Evolutionary conservation across 176 grass and related monocot genomes (phyloP).

Genomic region (Cenchrus americanus): DNA sequence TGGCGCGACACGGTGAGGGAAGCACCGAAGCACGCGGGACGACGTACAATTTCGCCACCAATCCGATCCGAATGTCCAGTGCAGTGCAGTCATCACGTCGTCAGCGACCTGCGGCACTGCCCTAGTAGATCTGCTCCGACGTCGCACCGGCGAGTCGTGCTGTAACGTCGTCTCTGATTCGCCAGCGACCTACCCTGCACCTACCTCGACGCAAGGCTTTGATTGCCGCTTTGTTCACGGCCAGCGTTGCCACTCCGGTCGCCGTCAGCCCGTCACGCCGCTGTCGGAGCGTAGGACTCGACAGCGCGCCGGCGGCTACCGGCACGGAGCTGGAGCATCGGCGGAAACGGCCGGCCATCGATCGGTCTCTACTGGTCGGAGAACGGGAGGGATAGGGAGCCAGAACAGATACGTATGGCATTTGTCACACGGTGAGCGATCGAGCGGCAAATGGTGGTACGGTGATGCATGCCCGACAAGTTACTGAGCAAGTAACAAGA

Average conservation of each 20-base stretch:
- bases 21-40: not conserved
- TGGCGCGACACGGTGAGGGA: too few relatives aligned
- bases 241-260: not conserved
- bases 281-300: not conserved
- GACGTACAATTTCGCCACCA: not conserved
- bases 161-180: not conserved
- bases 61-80: not conserved
- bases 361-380: not conserved
- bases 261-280: not conserved
- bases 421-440: too few relatives aligned
- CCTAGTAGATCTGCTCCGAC: not conserved
- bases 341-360: not conserved
- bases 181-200: not conserved
- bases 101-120: not conserved
- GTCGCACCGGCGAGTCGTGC: not conserved
- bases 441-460: not conserved
- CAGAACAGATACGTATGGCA: not conserved
- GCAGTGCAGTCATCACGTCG: not conserved
- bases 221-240: not conserved
- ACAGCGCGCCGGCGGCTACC: not conserved
- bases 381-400: not conserved
- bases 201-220: not conserved
- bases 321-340: not conserved
- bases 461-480: not conserved
- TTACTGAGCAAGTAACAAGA: conserved; percentile 12